Evolutionary conservation across 495 filamentous ascomycete genomes (phyloP).

Genomic region (Tirmania nivea): DNA sequence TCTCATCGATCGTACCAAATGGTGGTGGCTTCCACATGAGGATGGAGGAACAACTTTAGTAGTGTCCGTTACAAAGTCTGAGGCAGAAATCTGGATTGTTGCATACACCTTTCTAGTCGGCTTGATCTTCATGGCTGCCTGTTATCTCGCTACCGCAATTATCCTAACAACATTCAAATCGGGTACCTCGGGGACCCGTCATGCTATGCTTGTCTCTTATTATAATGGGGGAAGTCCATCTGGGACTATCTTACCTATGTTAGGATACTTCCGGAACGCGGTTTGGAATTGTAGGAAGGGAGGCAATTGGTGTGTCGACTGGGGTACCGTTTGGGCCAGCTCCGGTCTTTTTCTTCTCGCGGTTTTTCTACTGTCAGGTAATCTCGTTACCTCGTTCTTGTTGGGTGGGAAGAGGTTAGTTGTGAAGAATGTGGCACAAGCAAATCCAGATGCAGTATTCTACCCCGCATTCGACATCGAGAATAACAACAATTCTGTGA

Average conservation of each 20-base stretch:
- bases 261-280: too few relatives aligned
- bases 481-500: background rate
- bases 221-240: background rate
- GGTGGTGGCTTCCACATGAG: background rate
- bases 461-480: background rate
- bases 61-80: background rate
- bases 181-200: background rate
- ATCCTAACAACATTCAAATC: background rate
- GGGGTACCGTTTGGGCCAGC: background rate
- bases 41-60: background rate
- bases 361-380: background rate
- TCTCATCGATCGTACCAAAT: background rate
- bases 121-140: constrained; percentile 1
- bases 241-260: too few relatives aligned
- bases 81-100: background rate
- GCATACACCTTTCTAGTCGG: constrained; percentile 1
- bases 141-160: background rate
- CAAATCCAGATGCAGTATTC: background rate
- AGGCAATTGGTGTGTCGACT: background rate
- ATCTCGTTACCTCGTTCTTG: background rate
- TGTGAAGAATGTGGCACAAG: background rate
- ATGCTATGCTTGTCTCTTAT: constrained; percentile 4
- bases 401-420: background rate
- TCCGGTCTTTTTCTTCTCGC: background rate
- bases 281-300: too few relatives aligned